Evolutionary conservation across 305 asterid species (phyloP).

Genomic region (Andrographis paniculata): DNA sequence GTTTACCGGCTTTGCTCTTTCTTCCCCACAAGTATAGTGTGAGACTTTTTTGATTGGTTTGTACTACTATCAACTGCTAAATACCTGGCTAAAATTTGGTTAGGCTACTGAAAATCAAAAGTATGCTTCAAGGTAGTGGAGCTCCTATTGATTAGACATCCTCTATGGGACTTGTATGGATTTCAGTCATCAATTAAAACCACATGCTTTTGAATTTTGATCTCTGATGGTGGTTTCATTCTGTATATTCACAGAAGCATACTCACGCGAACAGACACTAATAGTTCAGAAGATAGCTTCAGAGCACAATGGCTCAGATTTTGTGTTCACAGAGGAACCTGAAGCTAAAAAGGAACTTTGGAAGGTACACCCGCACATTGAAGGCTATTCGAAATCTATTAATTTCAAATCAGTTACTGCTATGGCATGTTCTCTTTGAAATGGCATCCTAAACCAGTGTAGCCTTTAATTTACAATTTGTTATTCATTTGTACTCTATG

Average conservation of each 20-base stretch:
- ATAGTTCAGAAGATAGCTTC: slow-evolving; percentile 88
- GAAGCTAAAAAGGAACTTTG: slow-evolving; percentile 91
- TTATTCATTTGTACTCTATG: not conserved
- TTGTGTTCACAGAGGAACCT: slow-evolving; percentile 80
- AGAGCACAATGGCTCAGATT: slow-evolving; percentile 82
- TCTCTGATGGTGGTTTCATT: slow-evolving; percentile 13
- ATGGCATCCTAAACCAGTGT: not conserved
- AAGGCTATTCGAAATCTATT: no score
- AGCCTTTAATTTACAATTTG: no score
- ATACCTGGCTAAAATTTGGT: no score
- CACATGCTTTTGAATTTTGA: slow-evolving; percentile 4
- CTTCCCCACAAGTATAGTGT: no score
- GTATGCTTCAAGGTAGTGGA: slow-evolving; percentile 1
- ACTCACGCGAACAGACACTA: slow-evolving; percentile 73
- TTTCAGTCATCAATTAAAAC: slow-evolving; percentile 7
- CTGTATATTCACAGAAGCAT: slow-evolving; percentile 53
- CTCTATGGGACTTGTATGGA: slow-evolving; percentile 7
- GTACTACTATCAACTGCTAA: no score
- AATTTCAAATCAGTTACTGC: not conserved
- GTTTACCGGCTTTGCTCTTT: no score
- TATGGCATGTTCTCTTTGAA: slow-evolving; percentile 7
- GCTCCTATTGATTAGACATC: slow-evolving; percentile 1
- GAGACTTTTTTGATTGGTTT: no score
- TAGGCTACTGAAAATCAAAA: no score
- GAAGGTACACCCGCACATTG: slow-evolving; percentile 79